Evolutionary conservation across 192 early-diverging fungal genomes (phyloP), one percentile per base, ranked within the genome.

Genomic region (Jimgerdemannia flammicorona): DNA sequence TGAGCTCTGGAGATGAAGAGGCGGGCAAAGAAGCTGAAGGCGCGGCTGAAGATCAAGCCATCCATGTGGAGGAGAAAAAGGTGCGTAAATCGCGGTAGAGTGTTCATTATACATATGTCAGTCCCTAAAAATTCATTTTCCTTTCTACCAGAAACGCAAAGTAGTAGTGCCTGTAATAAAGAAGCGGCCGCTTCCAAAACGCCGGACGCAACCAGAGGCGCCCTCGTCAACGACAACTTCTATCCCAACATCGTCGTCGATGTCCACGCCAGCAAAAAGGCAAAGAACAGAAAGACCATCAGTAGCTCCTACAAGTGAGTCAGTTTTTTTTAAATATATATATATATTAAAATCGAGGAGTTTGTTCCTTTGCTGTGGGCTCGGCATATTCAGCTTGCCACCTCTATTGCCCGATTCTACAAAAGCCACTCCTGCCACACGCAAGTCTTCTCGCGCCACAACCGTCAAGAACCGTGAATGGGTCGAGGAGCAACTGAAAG

Each of bases 381-480:
- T 29, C 29, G 29, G 29, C 29, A 29, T 29, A 29, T 29, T 29
- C 29, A 29, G 29, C 29, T 29, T 29, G 29, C 29, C 29, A 29
- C 29, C 29, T 29, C 29, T 29, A 29, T 29, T 29, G 29, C 29
- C 29, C 0, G 29, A 29, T 29, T 29, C 29, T 29, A 29, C 29
- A 17, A 66, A 29, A 70, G 29, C 14, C 4, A 29, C 42, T 44
- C 70, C 73, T 0, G 84, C 79, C 39, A 71, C 79, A 9, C 83
- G 87, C 44, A 81, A 87, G 66, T 89, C 87, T 3, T 84, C 81
- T 6, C 76, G 87, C 17, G 73, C 77, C n/a, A 83, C 81, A 20
- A 89, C 87, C 8, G 75, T 89, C 2, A 41, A 83, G 64, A 87
- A 85, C 70, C 83, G 85, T n/a, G 75, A 84, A 41, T 78, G 78